phyloP scores from a whole-genome alignment of 257 asterid species.

The Ehretia macrophylla region DNA sequence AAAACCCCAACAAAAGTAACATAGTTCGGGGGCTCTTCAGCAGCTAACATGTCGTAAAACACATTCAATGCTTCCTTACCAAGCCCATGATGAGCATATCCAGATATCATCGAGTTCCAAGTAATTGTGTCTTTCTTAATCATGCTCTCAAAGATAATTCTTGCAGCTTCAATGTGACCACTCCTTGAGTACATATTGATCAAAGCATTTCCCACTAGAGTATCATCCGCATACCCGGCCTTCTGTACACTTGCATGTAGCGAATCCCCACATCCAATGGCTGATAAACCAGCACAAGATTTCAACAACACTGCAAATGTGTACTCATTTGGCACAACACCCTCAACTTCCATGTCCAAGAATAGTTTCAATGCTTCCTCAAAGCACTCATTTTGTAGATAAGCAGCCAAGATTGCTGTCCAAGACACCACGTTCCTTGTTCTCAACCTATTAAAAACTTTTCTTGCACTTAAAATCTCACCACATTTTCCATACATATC shows the following conservation, averaged over 20 bases:
- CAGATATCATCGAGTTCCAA: constrained; percentile 76
- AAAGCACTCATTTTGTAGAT: constrained; percentile 62
- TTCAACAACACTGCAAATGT: constrained; percentile 68
- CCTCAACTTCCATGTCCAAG: constrained; percentile 44
- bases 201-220: constrained; percentile 55
- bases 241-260: constrained; percentile 59
- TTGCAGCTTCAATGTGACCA: constrained; percentile 62
- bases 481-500: constrained; percentile 92
- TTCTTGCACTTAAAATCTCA: constrained; percentile 38
- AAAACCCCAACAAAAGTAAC: constrained; percentile 76
- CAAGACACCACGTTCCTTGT: constrained; percentile 61
- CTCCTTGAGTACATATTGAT: constrained; percentile 65
- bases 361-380: constrained; percentile 72
- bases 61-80: constrained; percentile 55
- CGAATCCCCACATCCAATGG: constrained; percentile 60
- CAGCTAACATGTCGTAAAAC: constrained; percentile 54
- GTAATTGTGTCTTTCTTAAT: constrained; percentile 43
- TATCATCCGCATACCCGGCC: constrained; percentile 46
- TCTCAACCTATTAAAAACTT: constrained; percentile 32
- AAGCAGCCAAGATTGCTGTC: constrained; percentile 70
- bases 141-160: constrained; percentile 38
- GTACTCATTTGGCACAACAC: constrained; percentile 65
- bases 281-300: constrained; percentile 70
- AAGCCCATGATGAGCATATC: constrained; percentile 73
- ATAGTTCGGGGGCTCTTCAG: constrained; percentile 50